Conservation (phyloP, 2,329 filamentous ascomycete species). For the Pseudogymnoascus sp. region DNA sequence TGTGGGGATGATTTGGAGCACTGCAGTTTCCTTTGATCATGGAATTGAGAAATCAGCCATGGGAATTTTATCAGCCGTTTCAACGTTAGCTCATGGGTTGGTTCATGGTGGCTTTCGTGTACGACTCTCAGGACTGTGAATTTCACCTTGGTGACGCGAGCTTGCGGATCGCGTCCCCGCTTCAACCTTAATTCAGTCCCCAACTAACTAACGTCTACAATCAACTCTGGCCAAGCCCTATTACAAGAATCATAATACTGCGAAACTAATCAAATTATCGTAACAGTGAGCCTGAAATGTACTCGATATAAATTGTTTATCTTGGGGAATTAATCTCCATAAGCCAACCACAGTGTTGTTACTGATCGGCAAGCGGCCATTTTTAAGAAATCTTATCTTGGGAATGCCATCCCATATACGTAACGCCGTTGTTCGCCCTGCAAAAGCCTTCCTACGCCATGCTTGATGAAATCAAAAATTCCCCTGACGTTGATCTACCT, state of each 20-base stretch:
- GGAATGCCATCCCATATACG: neutral
- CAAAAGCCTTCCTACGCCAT: slow-evolving; percentile 8
- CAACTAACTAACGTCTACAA: neutral
- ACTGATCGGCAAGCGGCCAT: neutral
- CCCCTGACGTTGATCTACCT: neutral
- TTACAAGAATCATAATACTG: neutral
- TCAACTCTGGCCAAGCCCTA: neutral
- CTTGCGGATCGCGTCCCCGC: slow-evolving; percentile 3
- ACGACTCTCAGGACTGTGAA: neutral
- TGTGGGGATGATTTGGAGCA: slow-evolving; percentile 7
- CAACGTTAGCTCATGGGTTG: slow-evolving; percentile 1
- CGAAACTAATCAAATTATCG: neutral
- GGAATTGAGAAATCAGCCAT: neutral
- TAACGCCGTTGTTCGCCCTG: slow-evolving; percentile 5
- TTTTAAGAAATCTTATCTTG: neutral
- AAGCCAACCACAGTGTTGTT: neutral
- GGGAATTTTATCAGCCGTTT: neutral
- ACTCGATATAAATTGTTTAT: neutral
- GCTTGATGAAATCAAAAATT: slow-evolving; percentile 6
- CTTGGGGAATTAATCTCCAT: neutral
- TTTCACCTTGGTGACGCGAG: slow-evolving; percentile 6
- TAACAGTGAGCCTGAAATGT: neutral
- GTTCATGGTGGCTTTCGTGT: slow-evolving; percentile 7
- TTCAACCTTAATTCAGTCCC: slow-evolving; percentile 1
- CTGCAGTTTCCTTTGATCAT: slow-evolving; percentile 1